These are phyloP conservation scores for Dactylella cylindrospora DNA, from an alignment of 2,329 filamentous ascomycete genomes.

Conservation along the genomic window DNA sequence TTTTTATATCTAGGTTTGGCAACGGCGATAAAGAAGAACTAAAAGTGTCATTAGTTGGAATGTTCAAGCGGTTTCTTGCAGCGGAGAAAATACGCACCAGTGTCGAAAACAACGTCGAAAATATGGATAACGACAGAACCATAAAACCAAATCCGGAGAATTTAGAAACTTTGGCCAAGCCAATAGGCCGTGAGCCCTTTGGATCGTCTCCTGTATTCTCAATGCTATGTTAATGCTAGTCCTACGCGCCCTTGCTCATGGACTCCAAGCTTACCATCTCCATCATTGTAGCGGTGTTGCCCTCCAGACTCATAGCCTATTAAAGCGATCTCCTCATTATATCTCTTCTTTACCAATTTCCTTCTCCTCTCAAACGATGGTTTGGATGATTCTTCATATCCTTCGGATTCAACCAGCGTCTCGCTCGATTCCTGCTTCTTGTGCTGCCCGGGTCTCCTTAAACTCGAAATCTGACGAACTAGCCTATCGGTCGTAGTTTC, in stretches of 20 bases:
- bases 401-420: slow-evolving; percentile 8
- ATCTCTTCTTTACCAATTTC: neutral
- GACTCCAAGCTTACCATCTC: slow-evolving; percentile 25
- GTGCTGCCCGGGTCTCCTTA: slow-evolving; percentile 1
- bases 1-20: slow-evolving; percentile 30
- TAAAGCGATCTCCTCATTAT: slow-evolving; percentile 10
- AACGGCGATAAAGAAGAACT: slow-evolving; percentile 36
- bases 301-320: neutral
- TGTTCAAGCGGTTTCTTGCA: neutral
- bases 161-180: slow-evolving; percentile 14
- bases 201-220: slow-evolving; percentile 23
- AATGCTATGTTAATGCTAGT: neutral
- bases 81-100: slow-evolving; percentile 2
- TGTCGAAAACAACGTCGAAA: slow-evolving; percentile 30
- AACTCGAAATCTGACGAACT: slow-evolving; percentile 5
- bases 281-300: neutral
- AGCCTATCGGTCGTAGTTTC: slow-evolving; percentile 20
- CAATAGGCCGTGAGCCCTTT: neutral
- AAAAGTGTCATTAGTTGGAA: neutral
- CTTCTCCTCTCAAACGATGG: slow-evolving; percentile 9
- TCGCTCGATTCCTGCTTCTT: slow-evolving; percentile 5
- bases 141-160: slow-evolving; percentile 20
- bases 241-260: neutral
- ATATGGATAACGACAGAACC: slow-evolving; percentile 34
- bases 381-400: neutral